Evolutionary conservation across 2,329 filamentous ascomycete species (phyloP), one percentile per base, ranked within the genome.

Genomic region (Paraphaeosphaeria minitans): DNA sequence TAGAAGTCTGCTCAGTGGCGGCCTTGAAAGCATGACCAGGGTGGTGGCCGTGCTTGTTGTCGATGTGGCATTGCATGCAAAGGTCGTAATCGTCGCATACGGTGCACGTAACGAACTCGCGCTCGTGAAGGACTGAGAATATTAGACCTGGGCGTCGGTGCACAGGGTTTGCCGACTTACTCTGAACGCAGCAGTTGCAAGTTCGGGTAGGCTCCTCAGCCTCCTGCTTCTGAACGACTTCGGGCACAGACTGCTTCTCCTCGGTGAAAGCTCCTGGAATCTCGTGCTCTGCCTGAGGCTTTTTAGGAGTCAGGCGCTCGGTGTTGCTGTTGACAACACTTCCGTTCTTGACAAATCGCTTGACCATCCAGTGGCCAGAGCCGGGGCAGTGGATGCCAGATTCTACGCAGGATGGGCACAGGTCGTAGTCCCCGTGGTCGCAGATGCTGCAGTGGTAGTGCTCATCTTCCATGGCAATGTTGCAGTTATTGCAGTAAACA

Each of bases 391-490:
- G 85, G 58, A 90, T 83, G 63, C 93, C 93, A 43, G 83, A 80
- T 51, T 88, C 84, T 49, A 97, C 87, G 71, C 95, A 99, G 6
- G 82, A 77, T 64, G 88, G 84, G 82, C 96, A 99, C 31, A 99
- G 85, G 73, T 99, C 95, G 71, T 93, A 99, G 76, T 99, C 95
- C 42, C 94, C 95, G 57, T 90, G 87, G 64, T 98, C 92, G 74
- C 95, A 99, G 58, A 90, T 91, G 65, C 91, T 91, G 82, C 96
- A 99, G 80, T 99, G 95, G 78, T 91, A 99, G 78, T 99, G 94
- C 53, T 87, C 85, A 67, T 92, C 88, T 29, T 89, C 85, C 70
- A 97, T 92, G 43, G 88, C 86, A 61, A 82, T 83, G 66, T 92
- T 89, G 78, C 95, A 99, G 75, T 87, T 85, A 80, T 99, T 98